Conservation (phyloP, 2,329 filamentous ascomycete species). For the Colletotrichum salicis region DNA sequence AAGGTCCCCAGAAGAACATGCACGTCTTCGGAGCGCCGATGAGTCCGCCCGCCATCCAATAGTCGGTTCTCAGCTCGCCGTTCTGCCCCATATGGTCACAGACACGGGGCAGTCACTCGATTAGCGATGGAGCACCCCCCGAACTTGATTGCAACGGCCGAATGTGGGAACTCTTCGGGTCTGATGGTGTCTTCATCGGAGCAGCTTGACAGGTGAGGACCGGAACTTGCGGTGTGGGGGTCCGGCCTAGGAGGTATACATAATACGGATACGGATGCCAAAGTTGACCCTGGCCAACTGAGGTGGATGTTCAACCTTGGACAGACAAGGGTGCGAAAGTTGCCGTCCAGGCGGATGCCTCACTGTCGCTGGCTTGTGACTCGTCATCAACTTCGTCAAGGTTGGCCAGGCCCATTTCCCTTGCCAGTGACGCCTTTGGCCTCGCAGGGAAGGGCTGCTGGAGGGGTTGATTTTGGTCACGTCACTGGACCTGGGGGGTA, state of each 20-base stretch:
- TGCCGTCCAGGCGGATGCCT: neutral
- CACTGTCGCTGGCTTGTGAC: neutral
- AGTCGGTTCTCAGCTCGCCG: neutral
- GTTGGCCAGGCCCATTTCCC: no score
- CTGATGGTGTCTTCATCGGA: neutral
- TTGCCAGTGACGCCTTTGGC: no score
- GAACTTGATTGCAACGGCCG: neutral
- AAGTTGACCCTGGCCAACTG: neutral
- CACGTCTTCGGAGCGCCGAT: neutral
- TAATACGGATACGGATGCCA: neutral
- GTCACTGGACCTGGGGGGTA: no score
- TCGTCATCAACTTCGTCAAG: neutral
- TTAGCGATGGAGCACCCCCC: neutral
- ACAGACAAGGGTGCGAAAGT: neutral
- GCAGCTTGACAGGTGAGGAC: neutral
- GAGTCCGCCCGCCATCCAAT: neutral
- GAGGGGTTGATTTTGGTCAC: no score
- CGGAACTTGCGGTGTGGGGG: neutral
- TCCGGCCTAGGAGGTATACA: neutral
- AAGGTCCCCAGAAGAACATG: neutral
- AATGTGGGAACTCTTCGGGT: neutral
- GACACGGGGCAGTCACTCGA: constrained; percentile 10
- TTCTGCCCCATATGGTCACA: neutral
- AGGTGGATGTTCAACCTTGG: neutral
- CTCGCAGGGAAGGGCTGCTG: no score